phyloP scores from a whole-genome alignment of 805 yeast genomes.

The Cyberlindnera veronae region DNA sequence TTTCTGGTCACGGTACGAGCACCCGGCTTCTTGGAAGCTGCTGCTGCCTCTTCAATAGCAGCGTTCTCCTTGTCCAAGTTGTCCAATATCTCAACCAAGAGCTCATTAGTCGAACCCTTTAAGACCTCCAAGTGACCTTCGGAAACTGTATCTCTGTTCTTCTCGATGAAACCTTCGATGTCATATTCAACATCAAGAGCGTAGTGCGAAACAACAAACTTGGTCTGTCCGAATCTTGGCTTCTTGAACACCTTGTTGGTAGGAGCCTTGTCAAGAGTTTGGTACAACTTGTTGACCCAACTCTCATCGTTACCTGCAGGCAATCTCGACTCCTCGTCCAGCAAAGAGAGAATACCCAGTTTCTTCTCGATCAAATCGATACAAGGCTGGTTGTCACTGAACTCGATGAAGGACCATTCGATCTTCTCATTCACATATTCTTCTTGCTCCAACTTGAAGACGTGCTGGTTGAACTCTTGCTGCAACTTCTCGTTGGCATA shows the following conservation, averaged over 20 bases:
- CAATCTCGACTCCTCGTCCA: conserved; percentile 93
- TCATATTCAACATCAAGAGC: conserved; percentile 93
- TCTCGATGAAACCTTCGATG: conserved; percentile 92
- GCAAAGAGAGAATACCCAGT: conserved; percentile 79
- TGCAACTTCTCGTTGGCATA: conserved; percentile 96
- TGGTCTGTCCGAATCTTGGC: conserved; percentile 90
- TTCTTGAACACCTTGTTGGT: conserved; percentile 76
- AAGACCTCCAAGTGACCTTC: conserved; percentile 91
- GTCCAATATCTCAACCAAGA: conserved; percentile 61
- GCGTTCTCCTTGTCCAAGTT: conserved; percentile 54
- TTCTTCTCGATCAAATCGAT: conserved; percentile 86
- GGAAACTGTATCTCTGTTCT: conserved; percentile 95
- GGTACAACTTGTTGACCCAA: conserved; percentile 88
- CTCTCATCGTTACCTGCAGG: conserved; percentile 93
- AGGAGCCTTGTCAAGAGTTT: conserved; percentile 76
- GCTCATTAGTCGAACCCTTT: conserved; percentile 60
- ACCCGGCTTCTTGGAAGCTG: conserved; percentile 34
- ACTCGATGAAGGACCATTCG: conserved; percentile 95
- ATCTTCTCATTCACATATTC: conserved; percentile 90
- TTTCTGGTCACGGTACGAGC: conserved; percentile 56
- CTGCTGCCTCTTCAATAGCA: conserved; percentile 30
- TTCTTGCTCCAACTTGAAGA: conserved; percentile 94
- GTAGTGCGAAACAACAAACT: conserved; percentile 88
- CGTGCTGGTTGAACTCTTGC: conserved; percentile 96
- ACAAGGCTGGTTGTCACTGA: conserved; percentile 96